These are phyloP conservation scores for Marsdenia floribunda DNA, from an alignment of 257 asterid genomes.

Conservation along the genomic window DNA sequence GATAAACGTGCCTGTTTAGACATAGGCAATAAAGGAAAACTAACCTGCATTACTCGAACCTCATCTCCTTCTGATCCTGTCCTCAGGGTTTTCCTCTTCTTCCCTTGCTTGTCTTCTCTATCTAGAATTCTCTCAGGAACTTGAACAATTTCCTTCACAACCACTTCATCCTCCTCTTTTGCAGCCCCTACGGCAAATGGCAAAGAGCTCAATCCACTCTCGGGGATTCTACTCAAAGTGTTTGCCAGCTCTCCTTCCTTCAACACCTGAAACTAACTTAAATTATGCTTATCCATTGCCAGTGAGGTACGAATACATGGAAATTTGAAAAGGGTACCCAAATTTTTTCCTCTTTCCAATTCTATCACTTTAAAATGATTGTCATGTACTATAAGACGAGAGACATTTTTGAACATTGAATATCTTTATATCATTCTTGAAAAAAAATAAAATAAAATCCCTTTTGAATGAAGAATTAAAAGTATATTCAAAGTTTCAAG, in stretches of 20 bases:
- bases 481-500: neutral
- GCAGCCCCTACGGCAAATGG: constrained; percentile 50
- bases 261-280: constrained; percentile 39
- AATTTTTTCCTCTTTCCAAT: neutral
- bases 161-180: constrained; percentile 39
- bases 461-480: neutral
- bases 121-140: constrained; percentile 36
- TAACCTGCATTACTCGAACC: constrained; percentile 81
- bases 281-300: too few species aligned
- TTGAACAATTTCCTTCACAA: constrained; percentile 60
- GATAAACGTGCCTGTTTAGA: neutral
- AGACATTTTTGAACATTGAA: neutral
- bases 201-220: constrained; percentile 48
- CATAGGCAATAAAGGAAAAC: neutral
- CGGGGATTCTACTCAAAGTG: constrained; percentile 46
- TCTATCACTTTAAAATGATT: neutral
- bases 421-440: neutral
- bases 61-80: constrained; percentile 87
- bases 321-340: neutral
- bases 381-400: neutral
- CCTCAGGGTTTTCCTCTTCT: constrained; percentile 49
- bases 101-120: constrained; percentile 31
- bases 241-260: constrained; percentile 68
- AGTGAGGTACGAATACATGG: neutral
- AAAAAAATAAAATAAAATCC: too few species aligned